Conservation (phyloP, 257 asterid species). For the Paulownia fortunei region DNA sequence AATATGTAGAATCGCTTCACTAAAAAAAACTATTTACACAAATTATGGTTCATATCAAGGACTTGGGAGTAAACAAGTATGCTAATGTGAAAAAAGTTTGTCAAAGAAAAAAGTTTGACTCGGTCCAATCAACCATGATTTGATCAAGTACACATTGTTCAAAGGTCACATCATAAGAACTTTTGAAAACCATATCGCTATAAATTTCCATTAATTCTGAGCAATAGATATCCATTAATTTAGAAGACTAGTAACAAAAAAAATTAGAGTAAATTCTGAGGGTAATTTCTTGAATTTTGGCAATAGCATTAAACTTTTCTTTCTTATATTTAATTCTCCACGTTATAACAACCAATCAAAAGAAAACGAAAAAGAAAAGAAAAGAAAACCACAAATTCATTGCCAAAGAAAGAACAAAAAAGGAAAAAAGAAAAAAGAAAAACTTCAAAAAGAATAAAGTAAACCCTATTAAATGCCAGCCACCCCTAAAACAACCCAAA, state of each 20-base stretch:
- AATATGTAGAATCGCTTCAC: no score
- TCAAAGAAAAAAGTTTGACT: neutral
- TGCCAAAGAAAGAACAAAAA: neutral
- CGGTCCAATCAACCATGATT: conserved; percentile 8
- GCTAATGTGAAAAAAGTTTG: neutral
- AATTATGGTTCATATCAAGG: no score
- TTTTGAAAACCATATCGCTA: neutral
- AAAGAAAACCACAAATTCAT: neutral
- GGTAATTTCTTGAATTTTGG: neutral
- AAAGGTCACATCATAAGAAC: conserved; percentile 3
- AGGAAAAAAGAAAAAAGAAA: neutral
- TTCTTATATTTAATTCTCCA: neutral
- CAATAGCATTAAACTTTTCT: neutral
- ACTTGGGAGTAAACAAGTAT: neutral
- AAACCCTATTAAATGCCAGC: conserved; percentile 1
- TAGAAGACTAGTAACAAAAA: no score
- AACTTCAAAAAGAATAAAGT: neutral
- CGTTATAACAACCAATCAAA: neutral
- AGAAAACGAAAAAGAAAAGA: neutral
- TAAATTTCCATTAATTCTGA: neutral
- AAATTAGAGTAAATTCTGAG: no score
- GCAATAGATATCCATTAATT: neutral
- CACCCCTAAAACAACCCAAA: conserved; percentile 10
- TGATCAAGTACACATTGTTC: neutral
- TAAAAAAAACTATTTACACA: no score